A percentile compares a stretch with the other conserved stretches of the same genome.
phyloP scores from a whole-genome alignment of 108 stramenopile genomes.

The Fistulifera solaris region DNA sequence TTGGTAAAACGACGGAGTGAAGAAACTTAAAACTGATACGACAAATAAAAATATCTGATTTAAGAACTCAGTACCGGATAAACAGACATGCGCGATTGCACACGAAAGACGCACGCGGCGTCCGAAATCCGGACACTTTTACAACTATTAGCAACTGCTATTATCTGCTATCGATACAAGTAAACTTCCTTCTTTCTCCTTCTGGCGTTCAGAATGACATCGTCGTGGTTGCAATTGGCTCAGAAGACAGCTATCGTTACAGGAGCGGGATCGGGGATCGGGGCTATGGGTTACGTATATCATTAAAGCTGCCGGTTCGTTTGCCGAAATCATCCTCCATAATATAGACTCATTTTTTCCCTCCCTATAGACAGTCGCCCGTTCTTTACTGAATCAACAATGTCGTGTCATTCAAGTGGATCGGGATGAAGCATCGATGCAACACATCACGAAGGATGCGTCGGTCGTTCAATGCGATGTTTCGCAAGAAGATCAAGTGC shows the following conservation, averaged over 20 bases:
- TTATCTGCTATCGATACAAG: too few species aligned
- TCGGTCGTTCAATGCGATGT: neutral
- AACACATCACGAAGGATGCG: neutral
- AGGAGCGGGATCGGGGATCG: conserved; percentile 2
- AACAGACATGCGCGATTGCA: too few species aligned
- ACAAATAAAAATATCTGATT: too few species aligned
- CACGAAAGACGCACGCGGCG: too few species aligned
- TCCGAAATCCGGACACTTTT: too few species aligned
- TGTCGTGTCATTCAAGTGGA: neutral
- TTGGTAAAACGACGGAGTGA: too few species aligned
- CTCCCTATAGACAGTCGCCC: neutral
- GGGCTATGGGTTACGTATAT: neutral
- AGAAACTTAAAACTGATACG: too few species aligned
- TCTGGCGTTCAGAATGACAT: too few species aligned
- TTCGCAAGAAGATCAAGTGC: conserved; percentile 19
- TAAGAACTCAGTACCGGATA: too few species aligned
- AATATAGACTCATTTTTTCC: neutral
- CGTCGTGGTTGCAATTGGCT: neutral
- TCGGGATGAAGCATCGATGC: neutral
- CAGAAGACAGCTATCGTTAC: neutral
- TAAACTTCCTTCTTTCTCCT: too few species aligned
- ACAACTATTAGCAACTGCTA: too few species aligned
- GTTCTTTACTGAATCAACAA: neutral
- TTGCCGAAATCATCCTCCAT: neutral
- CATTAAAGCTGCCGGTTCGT: neutral